These are phyloP conservation scores for Pulveroboletus sp. DNA, from an alignment of 768 basidiomycete genomes.

Conservation along the genomic window DNA sequence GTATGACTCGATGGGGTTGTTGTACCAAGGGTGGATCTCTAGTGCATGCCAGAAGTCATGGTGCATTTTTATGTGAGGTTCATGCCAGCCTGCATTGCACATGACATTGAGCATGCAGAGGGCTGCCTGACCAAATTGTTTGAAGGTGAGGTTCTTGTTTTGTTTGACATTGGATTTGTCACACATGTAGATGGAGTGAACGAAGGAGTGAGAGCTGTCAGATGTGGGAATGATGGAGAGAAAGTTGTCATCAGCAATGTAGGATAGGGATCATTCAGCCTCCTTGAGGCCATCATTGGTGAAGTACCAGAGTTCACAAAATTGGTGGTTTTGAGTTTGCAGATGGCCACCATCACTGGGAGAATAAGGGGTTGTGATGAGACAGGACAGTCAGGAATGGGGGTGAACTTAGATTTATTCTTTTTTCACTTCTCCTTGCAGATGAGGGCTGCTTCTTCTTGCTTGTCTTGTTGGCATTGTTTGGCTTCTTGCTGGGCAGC, in stretches of 20 bases:
- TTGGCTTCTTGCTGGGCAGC: not conserved
- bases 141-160: not conserved
- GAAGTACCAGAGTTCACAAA: not conserved
- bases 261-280: not conserved
- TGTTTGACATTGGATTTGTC: not conserved
- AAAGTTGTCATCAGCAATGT: not conserved
- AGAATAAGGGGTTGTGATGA: not conserved
- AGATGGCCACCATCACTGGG: not conserved
- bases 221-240: not conserved
- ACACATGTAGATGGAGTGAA: rapidly evolving
- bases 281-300: not conserved
- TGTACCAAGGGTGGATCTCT: not conserved
- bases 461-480: not conserved
- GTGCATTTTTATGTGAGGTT: not conserved
- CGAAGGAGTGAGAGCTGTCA: not conserved
- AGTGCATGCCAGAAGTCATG: not conserved
- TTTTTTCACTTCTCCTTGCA: not conserved
- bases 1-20: not conserved
- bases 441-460: not conserved
- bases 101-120: not conserved
- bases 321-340: not conserved
- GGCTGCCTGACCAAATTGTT: not conserved
- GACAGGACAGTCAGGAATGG: not conserved
- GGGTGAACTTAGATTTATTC: not conserved
- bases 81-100: not conserved